Base-by-base conservation (phyloP, 306 rosid species). In the Argentina anserina region DNA sequence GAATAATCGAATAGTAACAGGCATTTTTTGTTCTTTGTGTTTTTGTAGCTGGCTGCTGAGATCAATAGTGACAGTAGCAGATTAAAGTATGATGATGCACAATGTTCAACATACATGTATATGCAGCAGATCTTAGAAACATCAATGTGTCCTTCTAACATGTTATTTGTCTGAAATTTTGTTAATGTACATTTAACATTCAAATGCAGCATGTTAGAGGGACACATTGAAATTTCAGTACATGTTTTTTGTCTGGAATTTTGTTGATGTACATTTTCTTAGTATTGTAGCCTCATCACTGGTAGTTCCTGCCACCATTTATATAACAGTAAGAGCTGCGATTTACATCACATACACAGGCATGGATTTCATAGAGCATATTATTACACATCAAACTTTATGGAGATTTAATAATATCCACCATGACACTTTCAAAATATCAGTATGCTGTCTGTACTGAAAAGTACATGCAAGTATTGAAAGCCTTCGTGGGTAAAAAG, bases 401-500 rank as follows among this genome's bases (percentile, higher is more conserved):
- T 64, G 49, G 33, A 60, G 39, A 47, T 67, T 47, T 45, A 26
- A 33, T 56, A 34, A 61, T 53, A 11, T 58, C 53, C 7, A 42
- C 52, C 66, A 67, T 50, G 26, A 11, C 31, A 42, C 53, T 61
- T 64, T 53, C 29, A 33, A 58, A 41, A 41, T 28, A 39, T 61
- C 75, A 68, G 4, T 74, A 17, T 2, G 6, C 5, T 62, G 58
- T 21, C 46, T 34, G 36, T 52, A 13, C 36, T 13, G 3, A 36
- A 70, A 52, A 55, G 66, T 14, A 37, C 50, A 25, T 41, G 42
- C 21, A 56, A 42, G 50, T 12, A 34, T 34, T 7, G 28, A 49
- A 59, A 80, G 70, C 43, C 56, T 67, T 46, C 70, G 26, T 53
- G 10, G 10, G 49, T 34, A 26, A 15, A 59, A 74, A 69, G 33